Evolutionary conservation across 345 rosid genomes (phyloP).

Genomic region (Citropsis articulata): DNA sequence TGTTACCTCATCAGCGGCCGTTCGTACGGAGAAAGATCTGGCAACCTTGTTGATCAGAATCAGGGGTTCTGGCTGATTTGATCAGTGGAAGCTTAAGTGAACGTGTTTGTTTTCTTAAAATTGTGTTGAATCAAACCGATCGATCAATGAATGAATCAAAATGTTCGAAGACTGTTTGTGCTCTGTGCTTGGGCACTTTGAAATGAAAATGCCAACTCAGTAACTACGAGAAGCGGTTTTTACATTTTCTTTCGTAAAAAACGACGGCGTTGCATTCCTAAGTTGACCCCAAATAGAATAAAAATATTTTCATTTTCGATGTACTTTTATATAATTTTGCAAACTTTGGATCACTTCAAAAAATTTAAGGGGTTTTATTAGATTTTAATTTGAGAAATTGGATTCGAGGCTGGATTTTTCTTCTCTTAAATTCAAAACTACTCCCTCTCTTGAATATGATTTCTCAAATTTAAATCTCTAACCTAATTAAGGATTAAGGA

Average conservation of each 20-base stretch:
- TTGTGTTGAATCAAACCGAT: background rate
- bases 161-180: background rate
- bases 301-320: no score
- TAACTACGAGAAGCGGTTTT: background rate
- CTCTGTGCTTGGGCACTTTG: background rate
- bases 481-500: no score
- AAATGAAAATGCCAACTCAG: background rate
- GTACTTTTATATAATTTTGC: no score
- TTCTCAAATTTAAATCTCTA: no score
- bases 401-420: no score
- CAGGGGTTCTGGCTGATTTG: background rate
- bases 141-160: background rate
- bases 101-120: background rate
- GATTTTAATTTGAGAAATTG: no score
- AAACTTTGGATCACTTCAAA: no score
- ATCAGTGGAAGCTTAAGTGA: background rate
- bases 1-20: slow-evolving; percentile 26
- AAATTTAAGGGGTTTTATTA: no score
- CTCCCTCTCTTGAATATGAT: no score
- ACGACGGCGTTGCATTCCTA: background rate
- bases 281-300: background rate
- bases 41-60: background rate
- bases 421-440: no score
- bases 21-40: background rate
- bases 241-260: background rate